Percentiles rank a stretch among this genome's conserved stretches.
These are phyloP conservation scores for Plenodomus tracheiphilus DNA, from an alignment of 2,329 filamentous ascomycete genomes.

Conservation along the genomic window DNA sequence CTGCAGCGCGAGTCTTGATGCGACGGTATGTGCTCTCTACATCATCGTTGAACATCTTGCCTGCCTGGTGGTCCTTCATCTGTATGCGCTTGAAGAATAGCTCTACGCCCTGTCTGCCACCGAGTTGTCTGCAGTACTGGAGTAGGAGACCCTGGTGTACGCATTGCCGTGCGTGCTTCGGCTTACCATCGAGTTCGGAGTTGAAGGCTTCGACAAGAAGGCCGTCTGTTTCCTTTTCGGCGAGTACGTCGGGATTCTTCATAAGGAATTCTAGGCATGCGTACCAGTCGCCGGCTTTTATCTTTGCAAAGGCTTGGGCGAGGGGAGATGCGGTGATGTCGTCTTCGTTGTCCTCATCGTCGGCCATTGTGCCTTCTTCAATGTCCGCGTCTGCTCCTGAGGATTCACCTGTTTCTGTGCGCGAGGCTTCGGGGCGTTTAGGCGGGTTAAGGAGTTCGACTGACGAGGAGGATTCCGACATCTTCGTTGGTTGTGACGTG, in stretches of 20 bases:
- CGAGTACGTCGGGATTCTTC: constrained; percentile 75
- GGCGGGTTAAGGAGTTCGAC: constrained; percentile 78
- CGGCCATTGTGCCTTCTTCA: constrained; percentile 54
- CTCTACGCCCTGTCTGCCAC: constrained; percentile 82
- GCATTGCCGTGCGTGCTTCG: constrained; percentile 78
- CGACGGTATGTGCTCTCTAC: constrained; percentile 84
- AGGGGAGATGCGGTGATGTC: constrained; percentile 75
- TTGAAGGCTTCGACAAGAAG: constrained; percentile 92
- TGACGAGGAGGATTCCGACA: constrained; percentile 32
- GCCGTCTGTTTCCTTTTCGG: constrained; percentile 86
- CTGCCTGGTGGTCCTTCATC: constrained; percentile 84
- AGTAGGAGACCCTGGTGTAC: constrained; percentile 91
- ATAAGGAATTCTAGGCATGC: constrained; percentile 75
- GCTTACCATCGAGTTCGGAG: constrained; percentile 73
- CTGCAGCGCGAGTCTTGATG: constrained; percentile 75
- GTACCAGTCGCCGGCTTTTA: constrained; percentile 74
- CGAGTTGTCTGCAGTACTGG: constrained; percentile 91
- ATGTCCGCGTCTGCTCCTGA: constrained; percentile 65
- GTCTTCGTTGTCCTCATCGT: constrained; percentile 57
- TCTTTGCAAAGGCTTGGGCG: constrained; percentile 79
- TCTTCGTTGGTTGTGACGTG: constrained; percentile 26
- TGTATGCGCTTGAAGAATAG: constrained; percentile 97
- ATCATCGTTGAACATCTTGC: constrained; percentile 89
- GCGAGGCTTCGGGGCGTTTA: constrained; percentile 41
- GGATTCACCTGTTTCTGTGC: constrained; percentile 51